phyloP scores from a whole-genome alignment of 2,329 filamentous ascomycete genomes.

The Aspergillus pseudoglaucus region DNA sequence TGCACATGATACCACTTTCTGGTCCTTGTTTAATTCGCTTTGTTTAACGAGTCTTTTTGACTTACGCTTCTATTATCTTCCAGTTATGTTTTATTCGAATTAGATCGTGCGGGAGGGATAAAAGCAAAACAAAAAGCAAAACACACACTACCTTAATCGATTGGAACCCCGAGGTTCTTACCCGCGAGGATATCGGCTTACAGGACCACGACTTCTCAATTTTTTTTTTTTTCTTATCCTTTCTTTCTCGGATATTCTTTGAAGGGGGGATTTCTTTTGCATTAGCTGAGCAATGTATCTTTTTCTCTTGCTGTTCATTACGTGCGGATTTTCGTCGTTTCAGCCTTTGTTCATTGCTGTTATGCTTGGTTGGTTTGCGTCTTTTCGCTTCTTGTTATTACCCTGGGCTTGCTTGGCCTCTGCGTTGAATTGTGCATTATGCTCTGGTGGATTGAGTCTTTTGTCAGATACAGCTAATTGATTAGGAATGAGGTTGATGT shows the following conservation, averaged over 20 bases:
- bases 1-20: conserved; percentile 31
- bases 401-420: conserved; percentile 15
- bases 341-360: conserved; percentile 8
- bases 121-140: conserved; percentile 13
- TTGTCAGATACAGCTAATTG: too few species aligned
- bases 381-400: conserved; percentile 14
- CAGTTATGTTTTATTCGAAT: conserved; percentile 9
- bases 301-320: conserved; percentile 13
- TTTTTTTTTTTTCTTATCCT: too few species aligned
- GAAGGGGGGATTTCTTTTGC: conserved; percentile 12
- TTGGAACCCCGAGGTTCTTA: background rate
- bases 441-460: conserved; percentile 8
- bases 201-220: conserved; percentile 11
- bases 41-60: conserved; percentile 25
- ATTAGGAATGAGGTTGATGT: too few species aligned
- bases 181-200: conserved; percentile 4
- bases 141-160: background rate
- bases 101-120: conserved; percentile 2
- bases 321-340: conserved; percentile 8
- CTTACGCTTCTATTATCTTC: conserved; percentile 18
- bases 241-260: conserved; percentile 1
- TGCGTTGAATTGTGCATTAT: conserved; percentile 14
- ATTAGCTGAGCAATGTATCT: conserved; percentile 11
- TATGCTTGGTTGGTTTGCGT: conserved; percentile 5
- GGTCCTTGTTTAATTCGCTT: conserved; percentile 19